Percentiles rank a stretch among this genome's conserved stretches.
These are phyloP conservation scores for Cyphellophora attinorum DNA, from an alignment of 2,329 filamentous ascomycete genomes.

Conservation along the genomic window DNA sequence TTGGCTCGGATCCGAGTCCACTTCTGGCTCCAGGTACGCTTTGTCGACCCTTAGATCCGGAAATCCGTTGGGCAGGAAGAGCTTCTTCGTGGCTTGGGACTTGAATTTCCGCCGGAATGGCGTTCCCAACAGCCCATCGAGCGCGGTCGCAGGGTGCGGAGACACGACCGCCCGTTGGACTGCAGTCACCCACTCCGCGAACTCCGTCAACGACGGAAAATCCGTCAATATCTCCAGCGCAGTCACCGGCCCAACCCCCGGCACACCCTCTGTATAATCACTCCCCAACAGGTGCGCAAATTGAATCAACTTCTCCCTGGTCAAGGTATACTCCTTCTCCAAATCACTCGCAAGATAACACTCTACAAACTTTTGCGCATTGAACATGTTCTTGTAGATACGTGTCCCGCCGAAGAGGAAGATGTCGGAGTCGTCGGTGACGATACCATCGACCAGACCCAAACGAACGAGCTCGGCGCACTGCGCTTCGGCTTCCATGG, in stretches of 20 bases:
- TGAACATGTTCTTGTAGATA: conserved; percentile 99
- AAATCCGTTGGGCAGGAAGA: conserved; percentile 75
- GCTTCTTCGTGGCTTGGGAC: conserved; percentile 63
- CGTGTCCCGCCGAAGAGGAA: conserved; percentile 94
- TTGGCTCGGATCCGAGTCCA: conserved; percentile 64
- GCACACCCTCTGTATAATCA: conserved; percentile 89
- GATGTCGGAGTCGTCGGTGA: conserved; percentile 93
- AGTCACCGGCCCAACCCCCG: conserved; percentile 85
- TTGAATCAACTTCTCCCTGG: conserved; percentile 76
- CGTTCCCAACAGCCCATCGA: conserved; percentile 47
- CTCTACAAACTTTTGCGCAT: conserved; percentile 93
- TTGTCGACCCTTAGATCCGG: conserved; percentile 68
- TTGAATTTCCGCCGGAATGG: conserved; percentile 80
- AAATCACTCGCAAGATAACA: conserved; percentile 81
- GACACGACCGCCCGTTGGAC: conserved; percentile 49
- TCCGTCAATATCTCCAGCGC: conserved; percentile 91
- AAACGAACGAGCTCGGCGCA: conserved; percentile 83
- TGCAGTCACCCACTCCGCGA: conserved; percentile 77
- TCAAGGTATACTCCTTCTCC: conserved; percentile 79
- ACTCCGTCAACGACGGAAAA: conserved; percentile 62
- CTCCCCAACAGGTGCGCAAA: conserved; percentile 85
- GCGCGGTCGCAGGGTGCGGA: conserved; percentile 40
- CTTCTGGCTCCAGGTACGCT: conserved; percentile 78
- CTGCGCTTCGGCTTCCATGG: conserved; percentile 98
- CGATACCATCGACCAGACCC: conserved; percentile 89